These are phyloP conservation scores for Colletotrichum musae DNA, from an alignment of 2,329 filamentous ascomycete species.

Conservation along the genomic window DNA sequence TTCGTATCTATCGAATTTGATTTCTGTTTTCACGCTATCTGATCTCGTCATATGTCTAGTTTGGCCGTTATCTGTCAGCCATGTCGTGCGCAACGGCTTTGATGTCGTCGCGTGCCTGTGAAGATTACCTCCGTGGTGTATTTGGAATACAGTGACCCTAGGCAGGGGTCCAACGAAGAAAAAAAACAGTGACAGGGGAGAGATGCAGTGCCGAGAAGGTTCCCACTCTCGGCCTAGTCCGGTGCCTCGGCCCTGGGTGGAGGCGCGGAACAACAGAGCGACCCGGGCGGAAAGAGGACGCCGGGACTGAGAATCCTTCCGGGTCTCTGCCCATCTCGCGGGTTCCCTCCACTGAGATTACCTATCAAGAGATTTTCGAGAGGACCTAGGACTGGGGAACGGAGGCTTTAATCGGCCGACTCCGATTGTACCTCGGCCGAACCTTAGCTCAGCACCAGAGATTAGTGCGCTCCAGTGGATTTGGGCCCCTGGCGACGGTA, in stretches of 20 bases:
- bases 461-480: background rate
- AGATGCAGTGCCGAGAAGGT: conserved; percentile 6
- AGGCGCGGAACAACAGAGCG: conserved; percentile 18
- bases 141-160: conserved; percentile 27
- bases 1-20: background rate
- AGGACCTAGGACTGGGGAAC: background rate
- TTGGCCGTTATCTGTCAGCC: background rate
- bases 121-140: background rate
- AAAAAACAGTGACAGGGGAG: background rate
- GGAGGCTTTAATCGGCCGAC: conserved; percentile 29
- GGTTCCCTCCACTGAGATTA: too few species aligned
- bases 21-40: background rate
- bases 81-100: conserved; percentile 2
- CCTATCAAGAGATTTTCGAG: too few species aligned
- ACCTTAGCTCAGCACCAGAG: background rate
- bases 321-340: too few species aligned
- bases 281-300: conserved; percentile 10
- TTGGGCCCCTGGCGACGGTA: background rate
- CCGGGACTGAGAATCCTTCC: too few species aligned
- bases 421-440: conserved; percentile 30
- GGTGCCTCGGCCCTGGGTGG: conserved; percentile 31
- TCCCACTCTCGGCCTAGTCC: conserved; percentile 32
- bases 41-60: background rate
- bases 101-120: background rate
- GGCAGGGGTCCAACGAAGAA: background rate